Conservation (phyloP, 768 basidiomycete species). For the Artomyces pyxidatus region DNA sequence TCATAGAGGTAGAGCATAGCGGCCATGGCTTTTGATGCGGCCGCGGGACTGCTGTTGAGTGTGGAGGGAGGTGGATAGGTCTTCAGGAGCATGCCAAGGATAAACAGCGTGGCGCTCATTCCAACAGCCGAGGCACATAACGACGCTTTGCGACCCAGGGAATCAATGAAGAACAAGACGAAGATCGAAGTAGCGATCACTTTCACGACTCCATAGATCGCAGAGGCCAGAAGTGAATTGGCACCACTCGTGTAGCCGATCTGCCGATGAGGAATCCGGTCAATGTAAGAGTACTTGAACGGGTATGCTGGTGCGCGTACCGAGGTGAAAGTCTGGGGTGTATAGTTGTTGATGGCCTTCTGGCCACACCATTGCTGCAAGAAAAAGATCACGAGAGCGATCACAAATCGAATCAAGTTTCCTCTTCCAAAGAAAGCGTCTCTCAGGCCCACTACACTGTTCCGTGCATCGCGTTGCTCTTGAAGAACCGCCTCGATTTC, state of each 20-base stretch:
- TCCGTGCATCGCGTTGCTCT: constrained; percentile 60
- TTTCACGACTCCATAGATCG: constrained; percentile 64
- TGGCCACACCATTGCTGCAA: constrained; percentile 83
- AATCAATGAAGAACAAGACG: constrained; percentile 60
- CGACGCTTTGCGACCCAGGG: constrained; percentile 59
- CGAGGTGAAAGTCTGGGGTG: constrained; percentile 64
- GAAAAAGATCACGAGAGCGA: constrained; percentile 73
- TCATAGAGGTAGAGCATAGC: constrained; percentile 83
- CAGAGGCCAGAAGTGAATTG: constrained; percentile 62
- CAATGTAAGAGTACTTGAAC: neutral
- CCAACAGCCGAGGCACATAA: constrained; percentile 67
- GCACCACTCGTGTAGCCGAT: constrained; percentile 57
- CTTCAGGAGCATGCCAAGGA: constrained; percentile 82
- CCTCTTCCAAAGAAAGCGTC: constrained; percentile 79
- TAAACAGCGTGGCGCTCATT: constrained; percentile 76
- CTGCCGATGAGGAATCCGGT: constrained; percentile 22
- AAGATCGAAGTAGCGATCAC: constrained; percentile 58
- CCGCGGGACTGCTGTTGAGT: constrained; percentile 27
- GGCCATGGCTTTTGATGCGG: constrained; percentile 70
- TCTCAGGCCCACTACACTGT: constrained; percentile 53
- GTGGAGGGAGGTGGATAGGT: constrained; percentile 50
- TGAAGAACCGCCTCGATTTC: constrained; percentile 77
- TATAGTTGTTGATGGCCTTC: constrained; percentile 71
- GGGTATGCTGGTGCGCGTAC: constrained; percentile 35
- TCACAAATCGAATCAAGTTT: constrained; percentile 73